phyloP scores from a whole-genome alignment of 352 stramenopile genomes.

The Phytophthora europaea region DNA sequence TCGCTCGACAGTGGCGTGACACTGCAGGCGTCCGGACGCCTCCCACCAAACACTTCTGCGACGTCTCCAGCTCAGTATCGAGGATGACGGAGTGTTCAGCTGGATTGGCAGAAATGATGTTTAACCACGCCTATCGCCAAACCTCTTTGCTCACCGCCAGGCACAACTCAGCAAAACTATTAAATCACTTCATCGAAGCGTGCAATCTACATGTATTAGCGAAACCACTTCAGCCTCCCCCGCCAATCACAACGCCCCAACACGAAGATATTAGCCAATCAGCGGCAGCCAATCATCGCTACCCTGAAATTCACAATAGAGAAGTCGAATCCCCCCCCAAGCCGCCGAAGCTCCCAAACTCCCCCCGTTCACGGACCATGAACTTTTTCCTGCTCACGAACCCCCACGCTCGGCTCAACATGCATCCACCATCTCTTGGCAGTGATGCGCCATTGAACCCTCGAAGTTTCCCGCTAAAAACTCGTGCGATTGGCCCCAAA shows the following conservation, averaged over 20 bases:
- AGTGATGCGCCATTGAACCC: not conserved
- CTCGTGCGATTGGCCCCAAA: not conserved
- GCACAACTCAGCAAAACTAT: not conserved
- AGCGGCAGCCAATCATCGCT: not conserved
- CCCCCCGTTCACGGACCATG: not conserved
- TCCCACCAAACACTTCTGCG: too few species aligned
- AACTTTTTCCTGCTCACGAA: constrained; percentile 19
- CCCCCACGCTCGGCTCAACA: not conserved
- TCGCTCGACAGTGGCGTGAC: constrained; percentile 10
- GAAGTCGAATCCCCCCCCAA: not conserved
- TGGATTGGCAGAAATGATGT: too few species aligned
- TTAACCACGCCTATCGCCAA: too few species aligned
- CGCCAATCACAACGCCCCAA: not conserved
- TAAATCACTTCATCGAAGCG: constrained; percentile 24
- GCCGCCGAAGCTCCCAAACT: not conserved
- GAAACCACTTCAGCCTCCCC: not conserved
- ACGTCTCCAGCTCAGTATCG: too few species aligned
- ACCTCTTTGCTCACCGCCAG: not conserved
- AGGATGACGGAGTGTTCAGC: too few species aligned
- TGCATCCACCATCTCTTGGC: not conserved
- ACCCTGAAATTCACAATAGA: not conserved
- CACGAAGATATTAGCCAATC: not conserved
- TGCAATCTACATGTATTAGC: not conserved
- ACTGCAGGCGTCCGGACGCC: not conserved
- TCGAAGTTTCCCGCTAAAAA: not conserved